phyloP scores from a whole-genome alignment of 2,329 filamentous ascomycete genomes.

The Fusarium graminum region DNA sequence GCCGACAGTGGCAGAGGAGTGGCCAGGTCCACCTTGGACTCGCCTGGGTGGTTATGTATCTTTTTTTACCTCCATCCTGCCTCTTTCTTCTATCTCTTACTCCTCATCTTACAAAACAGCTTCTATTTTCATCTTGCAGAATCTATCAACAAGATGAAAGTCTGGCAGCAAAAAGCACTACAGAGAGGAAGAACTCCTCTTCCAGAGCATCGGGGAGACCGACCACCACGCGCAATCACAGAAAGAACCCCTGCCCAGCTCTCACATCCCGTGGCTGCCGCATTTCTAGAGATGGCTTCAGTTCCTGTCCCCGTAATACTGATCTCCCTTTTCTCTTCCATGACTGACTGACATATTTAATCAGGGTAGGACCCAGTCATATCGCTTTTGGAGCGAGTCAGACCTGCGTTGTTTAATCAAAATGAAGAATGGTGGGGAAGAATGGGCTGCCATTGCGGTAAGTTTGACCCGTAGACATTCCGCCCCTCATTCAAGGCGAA shows the following conservation, averaged over 20 bases:
- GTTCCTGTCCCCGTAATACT: neutral
- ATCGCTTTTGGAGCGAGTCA: neutral
- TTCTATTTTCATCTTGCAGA: too few relatives aligned
- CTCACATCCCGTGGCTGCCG: neutral
- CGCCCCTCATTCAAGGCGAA: neutral
- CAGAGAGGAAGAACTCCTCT: neutral
- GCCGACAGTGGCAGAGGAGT: too few relatives aligned
- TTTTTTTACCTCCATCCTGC: too few relatives aligned
- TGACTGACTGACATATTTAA: neutral
- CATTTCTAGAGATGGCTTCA: neutral
- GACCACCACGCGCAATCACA: neutral
- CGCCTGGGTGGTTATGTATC: too few relatives aligned
- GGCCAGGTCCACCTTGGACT: too few relatives aligned
- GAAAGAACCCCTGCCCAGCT: too few relatives aligned
- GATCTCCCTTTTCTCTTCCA: neutral
- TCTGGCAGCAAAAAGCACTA: neutral
- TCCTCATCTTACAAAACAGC: too few relatives aligned
- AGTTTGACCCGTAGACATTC: neutral
- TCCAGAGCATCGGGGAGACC: neutral
- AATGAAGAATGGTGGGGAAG: neutral
- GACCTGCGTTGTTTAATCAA: neutral
- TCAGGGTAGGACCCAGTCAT: neutral
- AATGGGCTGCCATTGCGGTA: neutral
- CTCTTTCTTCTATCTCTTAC: too few relatives aligned
- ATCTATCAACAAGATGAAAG: neutral